These are phyloP conservation scores for Fusarium camptoceras DNA, from an alignment of 2,329 filamentous ascomycete species.

Conservation along the genomic window DNA sequence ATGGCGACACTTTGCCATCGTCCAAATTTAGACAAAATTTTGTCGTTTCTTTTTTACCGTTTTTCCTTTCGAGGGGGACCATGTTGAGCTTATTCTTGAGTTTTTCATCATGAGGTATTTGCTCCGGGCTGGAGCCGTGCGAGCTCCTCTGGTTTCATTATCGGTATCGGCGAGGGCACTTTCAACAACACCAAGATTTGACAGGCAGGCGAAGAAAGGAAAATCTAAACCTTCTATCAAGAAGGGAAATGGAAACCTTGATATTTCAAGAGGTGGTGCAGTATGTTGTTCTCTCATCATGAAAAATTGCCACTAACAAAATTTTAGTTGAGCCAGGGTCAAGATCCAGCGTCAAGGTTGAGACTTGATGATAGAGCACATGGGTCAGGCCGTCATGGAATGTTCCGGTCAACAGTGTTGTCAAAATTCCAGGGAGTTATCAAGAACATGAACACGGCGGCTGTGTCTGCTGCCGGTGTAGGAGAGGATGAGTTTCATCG, in stretches of 20 bases:
- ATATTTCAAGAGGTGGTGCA: conserved; percentile 38
- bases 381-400: conserved; percentile 47
- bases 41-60: conserved; percentile 5
- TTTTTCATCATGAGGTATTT: conserved; percentile 48
- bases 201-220: neutral
- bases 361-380: conserved; percentile 43
- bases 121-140: conserved; percentile 44
- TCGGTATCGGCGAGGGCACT: conserved; percentile 35
- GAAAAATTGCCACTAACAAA: neutral
- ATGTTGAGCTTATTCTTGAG: conserved; percentile 26
- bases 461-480: conserved; percentile 44
- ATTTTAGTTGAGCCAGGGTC: conserved; percentile 49
- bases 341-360: conserved; percentile 51
- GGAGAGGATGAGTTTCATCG: conserved; percentile 57
- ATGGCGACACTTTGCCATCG: conserved; percentile 23
- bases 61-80: conserved; percentile 10
- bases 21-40: conserved; percentile 8
- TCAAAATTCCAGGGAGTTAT: conserved; percentile 54
- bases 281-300: conserved; percentile 38
- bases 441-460: conserved; percentile 36
- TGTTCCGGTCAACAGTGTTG: conserved; percentile 52
- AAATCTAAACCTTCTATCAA: neutral
- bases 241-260: neutral
- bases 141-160: conserved; percentile 37
- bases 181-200: conserved; percentile 42